Conservation (phyloP, 202 grass and related monocot species). For the Dendrocalamus latiflorus region DNA sequence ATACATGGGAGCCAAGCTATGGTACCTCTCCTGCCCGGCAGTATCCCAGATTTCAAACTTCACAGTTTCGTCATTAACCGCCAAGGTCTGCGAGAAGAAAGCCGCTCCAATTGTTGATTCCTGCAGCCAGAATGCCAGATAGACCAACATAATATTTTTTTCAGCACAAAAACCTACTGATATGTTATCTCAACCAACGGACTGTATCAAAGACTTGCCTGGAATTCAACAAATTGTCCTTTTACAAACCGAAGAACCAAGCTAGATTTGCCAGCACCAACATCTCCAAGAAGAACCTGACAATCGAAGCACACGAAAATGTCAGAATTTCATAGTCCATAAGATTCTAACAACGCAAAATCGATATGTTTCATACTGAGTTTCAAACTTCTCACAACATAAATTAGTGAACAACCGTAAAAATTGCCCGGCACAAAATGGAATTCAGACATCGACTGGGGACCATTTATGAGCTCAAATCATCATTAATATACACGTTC, state of each 20-base stretch:
- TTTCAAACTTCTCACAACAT: neutral
- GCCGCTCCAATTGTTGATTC: constrained; percentile 96
- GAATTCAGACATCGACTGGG: neutral
- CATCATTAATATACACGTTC: neutral
- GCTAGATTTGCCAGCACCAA: constrained; percentile 89
- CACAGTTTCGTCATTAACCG: constrained; percentile 79
- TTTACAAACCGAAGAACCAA: constrained; percentile 93
- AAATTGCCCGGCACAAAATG: neutral
- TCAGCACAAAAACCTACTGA: neutral
- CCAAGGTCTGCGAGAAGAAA: constrained; percentile 92
- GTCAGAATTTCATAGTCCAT: neutral
- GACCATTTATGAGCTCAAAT: neutral
- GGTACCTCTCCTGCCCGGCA: constrained; percentile 97
- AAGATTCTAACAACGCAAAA: constrained; percentile 7
- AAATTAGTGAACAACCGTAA: neutral
- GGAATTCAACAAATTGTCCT: constrained; percentile 99
- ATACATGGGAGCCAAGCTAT: constrained; percentile 99
- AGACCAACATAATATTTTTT: neutral
- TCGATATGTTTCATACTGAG: neutral
- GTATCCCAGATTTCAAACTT: constrained; percentile 99
- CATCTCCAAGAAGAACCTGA: constrained; percentile 98
- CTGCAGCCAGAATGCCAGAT: constrained; percentile 33
- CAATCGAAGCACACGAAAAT: neutral
- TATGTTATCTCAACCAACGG: neutral
- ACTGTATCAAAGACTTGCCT: constrained; percentile 39